Base-by-base conservation (phyloP, 805 yeast genomes). In the Sungouiozyma ichnusensis region DNA sequence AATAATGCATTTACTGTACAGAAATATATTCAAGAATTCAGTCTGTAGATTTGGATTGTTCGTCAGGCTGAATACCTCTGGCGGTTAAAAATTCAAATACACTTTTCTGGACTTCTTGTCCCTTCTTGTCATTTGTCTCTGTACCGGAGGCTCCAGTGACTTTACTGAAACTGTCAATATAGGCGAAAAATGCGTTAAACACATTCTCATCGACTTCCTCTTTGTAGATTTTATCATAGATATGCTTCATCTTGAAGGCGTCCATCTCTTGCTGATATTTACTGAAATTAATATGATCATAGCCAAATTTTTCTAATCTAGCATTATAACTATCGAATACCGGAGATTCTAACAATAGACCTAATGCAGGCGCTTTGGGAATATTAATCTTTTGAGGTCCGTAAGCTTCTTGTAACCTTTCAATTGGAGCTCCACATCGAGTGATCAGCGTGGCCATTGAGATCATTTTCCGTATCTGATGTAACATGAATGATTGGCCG, bases 401-500 rank as follows among this genome's bases (percentile, higher is more conserved):
- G 58, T 85, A 92, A 3, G 95, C 84, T 53, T 85, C 85, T 7
- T 67, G 58, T 47, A 92, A 84, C 53, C 95, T 76, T 19, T 73
- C 73, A 27, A 75, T 57, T 3, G 97, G 95, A 56, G 88, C 78
- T 9, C 95, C 92, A 16, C 92, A 79, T 57, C 98, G 74, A 17
- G 90, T 79, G 15, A 84, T 77, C 44, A 90, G 69, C 0, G 88
- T 76, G 1, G 94, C 95, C 94, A 90, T 81, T 17, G 96, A 90
- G 45, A 92, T 85, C 97, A 92, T 92, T 60, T 92, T 92, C 60
- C 98, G 79, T 57, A 92, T 92, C 71, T 90, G 98, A 65, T 90
- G 97, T 48, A 92, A 72, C 97, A 92, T 92, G 64, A 92, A 92
- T 3, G 96, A 85, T 66, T 92, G 98, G 6, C 98, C 98, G 62